phyloP scores from a whole-genome alignment of 306 rosid genomes.

The Cucumis melo region DNA sequence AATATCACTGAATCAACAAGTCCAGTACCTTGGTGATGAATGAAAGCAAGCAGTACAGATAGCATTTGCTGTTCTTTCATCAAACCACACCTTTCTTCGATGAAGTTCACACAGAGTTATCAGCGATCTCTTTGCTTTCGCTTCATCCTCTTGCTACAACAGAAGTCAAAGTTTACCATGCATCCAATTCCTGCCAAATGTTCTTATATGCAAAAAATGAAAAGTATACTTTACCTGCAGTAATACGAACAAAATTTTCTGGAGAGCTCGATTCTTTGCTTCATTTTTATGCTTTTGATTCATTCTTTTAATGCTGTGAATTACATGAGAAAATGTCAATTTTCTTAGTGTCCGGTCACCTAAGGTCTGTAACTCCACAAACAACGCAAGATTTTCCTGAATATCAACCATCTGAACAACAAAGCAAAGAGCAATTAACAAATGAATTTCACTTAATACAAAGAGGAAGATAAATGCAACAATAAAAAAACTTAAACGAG shows the following conservation, averaged over 20 bases:
- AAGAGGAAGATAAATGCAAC: neutral
- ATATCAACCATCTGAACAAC: slow-evolving; percentile 38
- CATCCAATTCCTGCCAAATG: neutral
- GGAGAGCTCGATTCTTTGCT: slow-evolving; percentile 63
- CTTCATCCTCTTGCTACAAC: slow-evolving; percentile 65
- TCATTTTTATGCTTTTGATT: slow-evolving; percentile 68
- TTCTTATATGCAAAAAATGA: neutral
- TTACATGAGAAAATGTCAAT: slow-evolving; percentile 48
- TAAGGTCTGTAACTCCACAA: slow-evolving; percentile 71
- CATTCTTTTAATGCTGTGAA: slow-evolving; percentile 65
- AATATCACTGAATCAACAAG: neutral
- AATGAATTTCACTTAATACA: neutral
- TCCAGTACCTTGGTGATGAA: slow-evolving; percentile 50
- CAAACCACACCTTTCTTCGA: slow-evolving; percentile 64
- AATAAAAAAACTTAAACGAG: neutral
- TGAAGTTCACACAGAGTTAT: slow-evolving; percentile 67
- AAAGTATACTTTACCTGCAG: slow-evolving; percentile 38
- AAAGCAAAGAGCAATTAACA: neutral
- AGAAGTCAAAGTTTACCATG: neutral
- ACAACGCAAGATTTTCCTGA: slow-evolving; percentile 47
- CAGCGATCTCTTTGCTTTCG: slow-evolving; percentile 55
- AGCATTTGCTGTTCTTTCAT: slow-evolving; percentile 86
- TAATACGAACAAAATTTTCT: slow-evolving; percentile 48
- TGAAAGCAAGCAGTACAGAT: slow-evolving; percentile 70
- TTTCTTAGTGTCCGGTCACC: slow-evolving; percentile 42